Evolutionary conservation across 192 early-diverging fungal species (phyloP), one percentile per base, ranked within the genome.

Genomic region (Coemansia sp.): DNA sequence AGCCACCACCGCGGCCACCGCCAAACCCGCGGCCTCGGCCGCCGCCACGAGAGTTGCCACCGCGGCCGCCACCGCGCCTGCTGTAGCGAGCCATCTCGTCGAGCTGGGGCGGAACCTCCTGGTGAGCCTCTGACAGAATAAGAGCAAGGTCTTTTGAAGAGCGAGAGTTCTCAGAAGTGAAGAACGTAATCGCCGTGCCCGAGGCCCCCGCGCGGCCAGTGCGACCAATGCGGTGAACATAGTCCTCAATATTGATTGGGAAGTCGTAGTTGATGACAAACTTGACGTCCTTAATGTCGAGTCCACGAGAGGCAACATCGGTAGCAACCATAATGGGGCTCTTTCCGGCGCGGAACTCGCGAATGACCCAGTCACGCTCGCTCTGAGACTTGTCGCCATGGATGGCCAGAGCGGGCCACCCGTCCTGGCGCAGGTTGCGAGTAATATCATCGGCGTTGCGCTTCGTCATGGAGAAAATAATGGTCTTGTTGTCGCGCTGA

Each of bases 211-310:
- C 95, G 66, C 95, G 86, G 40, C 93, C 95, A 26, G 95, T 98
- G 76, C 95, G 89, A 42, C 95, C 95, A 74, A 98, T 94, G 63
- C 95, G 89, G 70, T 92, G 89, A 26, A 90, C 86, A 65, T 90
- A 91, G 68, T 93, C 93, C 43, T 90, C 89, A 52, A 90, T 82
- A 56, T 88, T 95, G 57, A 85, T 84, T 19, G 95, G 95, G 82
- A 94, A 94, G 51, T 93, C 92, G 57, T 89, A 90, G 73, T 98
- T 98, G 79, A 98, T 91, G 13, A 98, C 95, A 71, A 88, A 91
- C 66, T 94, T 94, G 68, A 98, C 92, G 70, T 94, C 90, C 67
- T 93, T 93, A 76, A 91, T 83, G 74, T 91, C 89, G 58, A 94
- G 83, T 61, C 94, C 95, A 79, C 95, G 89, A 58, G 90, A 88